Percentiles rank a stretch among this genome's conserved stretches.
Evolutionary conservation across 805 yeast genomes (phyloP).

Genomic region (Wickerhamomyces alni): DNA sequence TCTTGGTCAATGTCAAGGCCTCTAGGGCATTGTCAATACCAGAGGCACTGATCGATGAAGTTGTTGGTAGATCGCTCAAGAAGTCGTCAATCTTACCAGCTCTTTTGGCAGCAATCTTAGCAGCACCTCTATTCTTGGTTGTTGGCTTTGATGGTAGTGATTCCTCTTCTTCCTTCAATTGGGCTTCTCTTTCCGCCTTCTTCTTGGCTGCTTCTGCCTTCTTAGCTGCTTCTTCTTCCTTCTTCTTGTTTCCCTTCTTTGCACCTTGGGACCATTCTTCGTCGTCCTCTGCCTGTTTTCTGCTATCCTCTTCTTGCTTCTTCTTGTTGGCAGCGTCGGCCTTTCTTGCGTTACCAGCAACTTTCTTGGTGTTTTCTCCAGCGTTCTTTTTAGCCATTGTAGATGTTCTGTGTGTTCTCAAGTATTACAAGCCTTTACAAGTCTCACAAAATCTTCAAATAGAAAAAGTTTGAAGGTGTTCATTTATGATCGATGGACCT

Average conservation of each 20-base stretch:
- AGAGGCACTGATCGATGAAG: conserved; percentile 55
- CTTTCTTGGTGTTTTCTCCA: conserved; percentile 50
- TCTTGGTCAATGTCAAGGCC: conserved; percentile 62
- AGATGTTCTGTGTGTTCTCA: background rate
- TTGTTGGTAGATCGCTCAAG: conserved; percentile 43
- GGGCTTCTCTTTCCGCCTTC: conserved; percentile 77
- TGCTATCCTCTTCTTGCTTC: conserved; percentile 42
- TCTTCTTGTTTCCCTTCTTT: conserved; percentile 64
- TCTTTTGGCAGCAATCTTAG: conserved; percentile 55
- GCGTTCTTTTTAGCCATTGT: conserved; percentile 42
- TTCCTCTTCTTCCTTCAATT: conserved; percentile 58
- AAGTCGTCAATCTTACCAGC: conserved; percentile 65
- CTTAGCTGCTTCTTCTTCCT: conserved; percentile 61
- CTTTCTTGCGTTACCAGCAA: conserved; percentile 59
- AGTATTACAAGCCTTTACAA: no score
- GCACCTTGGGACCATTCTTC: conserved; percentile 67
- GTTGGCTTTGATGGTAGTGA: conserved; percentile 54
- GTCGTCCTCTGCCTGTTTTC: conserved; percentile 48
- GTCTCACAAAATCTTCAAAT: no score
- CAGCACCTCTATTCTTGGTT: conserved; percentile 59
- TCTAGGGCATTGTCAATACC: conserved; percentile 77
- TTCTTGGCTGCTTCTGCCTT: conserved; percentile 70
- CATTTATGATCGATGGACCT: no score
- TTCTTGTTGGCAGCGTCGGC: conserved; percentile 60
- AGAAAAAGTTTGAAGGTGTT: no score